Evolutionary conservation across 352 stramenopile genomes (phyloP), one percentile per base, ranked within the genome.

Genomic region (Albugo candida): DNA sequence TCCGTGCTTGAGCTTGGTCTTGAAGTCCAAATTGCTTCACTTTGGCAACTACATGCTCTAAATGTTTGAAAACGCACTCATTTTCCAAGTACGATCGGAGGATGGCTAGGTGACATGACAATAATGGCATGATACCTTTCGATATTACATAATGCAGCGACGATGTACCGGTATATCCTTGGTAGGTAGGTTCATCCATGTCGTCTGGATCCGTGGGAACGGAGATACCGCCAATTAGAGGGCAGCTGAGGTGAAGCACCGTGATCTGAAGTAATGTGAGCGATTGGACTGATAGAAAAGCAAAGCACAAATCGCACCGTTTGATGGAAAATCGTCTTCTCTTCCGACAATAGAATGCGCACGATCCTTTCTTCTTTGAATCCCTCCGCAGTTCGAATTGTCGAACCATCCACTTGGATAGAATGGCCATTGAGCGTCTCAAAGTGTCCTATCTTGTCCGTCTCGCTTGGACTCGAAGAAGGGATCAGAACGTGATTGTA

Each of bases 201-300:
- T 83, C 75, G 17, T 71, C 79, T 24, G 65, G 69, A 44, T 87
- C 71, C 41, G 84, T 68, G 0, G 71, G 75, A n/a, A 83, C 42
- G 19, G 60, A 50, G 12, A 87, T 60, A 27, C 75, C 75, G 11
- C 72, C 72, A 21, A 69, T 53, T 5, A 87, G 60, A 11, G 75
- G 71, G n/a, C 72, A 63, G 51, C 72, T 87, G 36, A 81, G 48
- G 54, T 83, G 68, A 41, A 87, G 55, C 44, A 87, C 61, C 17
- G 63, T 79, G 45, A 84, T 35, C 53, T 58, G 43, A 39, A 45
- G 11, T 38, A 11, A 17, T 16, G 21, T 37, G 14, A 40, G 34
- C 35, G 34, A 27, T 52, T 31, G 11, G 16, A 27, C 40, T 18
- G 8, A 51, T 46, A 14, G 46, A 13, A 16, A 1, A 17, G 12